Conservation (phyloP, 169 alveolate species). For the Miamiensis avidus region DNA sequence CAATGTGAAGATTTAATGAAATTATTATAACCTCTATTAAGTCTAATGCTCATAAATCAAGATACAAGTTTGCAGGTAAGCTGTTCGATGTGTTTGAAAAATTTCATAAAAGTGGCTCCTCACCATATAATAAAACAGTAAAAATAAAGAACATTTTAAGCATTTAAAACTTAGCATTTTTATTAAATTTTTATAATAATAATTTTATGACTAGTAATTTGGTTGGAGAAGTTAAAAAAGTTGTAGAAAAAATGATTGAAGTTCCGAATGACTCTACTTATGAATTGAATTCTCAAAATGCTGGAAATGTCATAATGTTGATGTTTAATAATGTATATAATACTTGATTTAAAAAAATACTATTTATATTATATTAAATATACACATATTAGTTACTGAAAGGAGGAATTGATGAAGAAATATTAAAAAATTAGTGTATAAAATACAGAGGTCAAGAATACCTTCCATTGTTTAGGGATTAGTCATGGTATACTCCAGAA, state of each 20-base stretch:
- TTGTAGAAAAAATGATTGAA: conserved; percentile 54
- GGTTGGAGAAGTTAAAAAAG: conserved; percentile 41
- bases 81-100: conserved; percentile 40
- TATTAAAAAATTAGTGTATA: conserved; percentile 70
- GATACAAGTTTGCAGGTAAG: conserved; percentile 28
- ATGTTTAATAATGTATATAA: conserved; percentile 48
- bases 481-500: conserved; percentile 77
- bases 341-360: no score
- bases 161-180: not conserved
- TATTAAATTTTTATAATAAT: not conserved
- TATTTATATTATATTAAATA: no score
- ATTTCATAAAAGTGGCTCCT: conserved; percentile 42
- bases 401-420: conserved; percentile 58
- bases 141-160: not conserved
- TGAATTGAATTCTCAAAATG: conserved; percentile 67
- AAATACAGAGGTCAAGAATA: conserved; percentile 75
- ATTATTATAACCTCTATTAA: conserved; percentile 39
- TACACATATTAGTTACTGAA: conserved; percentile 14
- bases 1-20: conserved; percentile 36
- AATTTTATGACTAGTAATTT: conserved; percentile 10
- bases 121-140: conserved; percentile 41
- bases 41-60: conserved; percentile 37
- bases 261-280: conserved; percentile 65
- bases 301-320: conserved; percentile 75
- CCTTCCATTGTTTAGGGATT: conserved; percentile 77